These are phyloP conservation scores for Chalciporus piperatus DNA, from an alignment of 768 basidiomycete genomes.

Conservation along the genomic window DNA sequence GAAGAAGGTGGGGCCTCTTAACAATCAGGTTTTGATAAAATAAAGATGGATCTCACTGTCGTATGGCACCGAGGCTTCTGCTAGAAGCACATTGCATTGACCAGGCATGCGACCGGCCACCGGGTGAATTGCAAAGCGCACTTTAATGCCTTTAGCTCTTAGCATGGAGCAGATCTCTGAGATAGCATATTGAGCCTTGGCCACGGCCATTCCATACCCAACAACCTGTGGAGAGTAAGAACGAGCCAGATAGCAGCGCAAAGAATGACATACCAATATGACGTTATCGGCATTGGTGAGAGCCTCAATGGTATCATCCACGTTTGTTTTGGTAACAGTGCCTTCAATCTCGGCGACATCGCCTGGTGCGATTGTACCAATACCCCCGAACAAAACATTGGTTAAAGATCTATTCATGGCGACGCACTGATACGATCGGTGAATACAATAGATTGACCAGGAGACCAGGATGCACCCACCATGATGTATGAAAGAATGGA, in stretches of 20 bases:
- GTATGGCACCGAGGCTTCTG: conserved; percentile 88
- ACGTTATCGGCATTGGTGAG: conserved; percentile 79
- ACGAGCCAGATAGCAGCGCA: background rate
- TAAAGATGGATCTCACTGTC: conserved; percentile 54
- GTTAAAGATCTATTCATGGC: conserved; percentile 88
- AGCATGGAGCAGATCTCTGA: conserved; percentile 74
- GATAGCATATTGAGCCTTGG: conserved; percentile 82
- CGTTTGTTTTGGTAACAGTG: conserved; percentile 68
- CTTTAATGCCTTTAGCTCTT: conserved; percentile 70
- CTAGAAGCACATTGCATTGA: conserved; percentile 88
- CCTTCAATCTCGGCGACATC: conserved; percentile 81
- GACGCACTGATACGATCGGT: conserved; percentile 56
- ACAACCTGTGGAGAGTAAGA: conserved; percentile 50
- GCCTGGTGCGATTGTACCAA: conserved; percentile 50
- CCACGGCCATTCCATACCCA: conserved; percentile 90
- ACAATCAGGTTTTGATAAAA: background rate
- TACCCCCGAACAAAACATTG: conserved; percentile 89
- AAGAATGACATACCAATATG: conserved; percentile 52
- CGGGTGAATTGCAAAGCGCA: conserved; percentile 86
- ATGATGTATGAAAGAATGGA: conserved; percentile 92
- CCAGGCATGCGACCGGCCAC: conserved; percentile 94
- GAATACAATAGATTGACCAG: conserved; percentile 1
- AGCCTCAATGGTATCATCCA: conserved; percentile 80
- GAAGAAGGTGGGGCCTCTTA: background rate
- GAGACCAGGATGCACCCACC: conserved; percentile 45